Base-by-base conservation (phyloP, 208 protist genomes). In the Naegleria gruberi region DNA sequence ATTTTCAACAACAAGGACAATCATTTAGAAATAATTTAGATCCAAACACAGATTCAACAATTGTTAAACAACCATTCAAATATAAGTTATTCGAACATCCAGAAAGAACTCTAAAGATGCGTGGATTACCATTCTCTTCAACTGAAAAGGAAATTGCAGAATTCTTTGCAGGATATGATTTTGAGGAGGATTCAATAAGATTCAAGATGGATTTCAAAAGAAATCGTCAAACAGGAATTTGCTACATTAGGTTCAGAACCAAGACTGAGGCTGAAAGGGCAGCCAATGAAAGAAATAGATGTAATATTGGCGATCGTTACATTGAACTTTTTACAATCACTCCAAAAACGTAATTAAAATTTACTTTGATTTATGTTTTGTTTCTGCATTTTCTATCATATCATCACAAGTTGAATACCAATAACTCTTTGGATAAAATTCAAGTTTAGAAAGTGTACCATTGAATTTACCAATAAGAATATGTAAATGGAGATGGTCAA, bases 311-410 rank as follows among this genome's bases (percentile, higher is more conserved):
- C 40, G 15, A 42, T 84, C 30, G 81, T 44, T 84, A 84, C 30
- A 84, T 84, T 84, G 81, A 84, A 43, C 42, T 84, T 46, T 84
- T 84, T 43, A 77, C 65, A 19, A 77, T 77, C 34, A n/a, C n/a
- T 37, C 65, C 65, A 77, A 77, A 77, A n/a, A 77, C 65, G 65
- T 77, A 77, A 77, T 65, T 65, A n/a, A n/a, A n/a, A 23, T 65
- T 65, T 65, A 65, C 51, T 30, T 65, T 65, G 51, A 65, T 65
- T 65, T 65, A 30, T 65, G 15, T 23, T 65, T 65, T 3, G 51
- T 30, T 19, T 19, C 30, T 65, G 51, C 51, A 65, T 65, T 23
- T 23, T 65, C 51, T 3, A 77, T 77, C 65, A 77, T 37, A 8
- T 30, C 17, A 8, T 77, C 30, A 37, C 30, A 30, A 15, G 65